These are phyloP conservation scores for Ustilago tritici DNA, from an alignment of 1,284 basidiomycete genomes.

Conservation along the genomic window DNA sequence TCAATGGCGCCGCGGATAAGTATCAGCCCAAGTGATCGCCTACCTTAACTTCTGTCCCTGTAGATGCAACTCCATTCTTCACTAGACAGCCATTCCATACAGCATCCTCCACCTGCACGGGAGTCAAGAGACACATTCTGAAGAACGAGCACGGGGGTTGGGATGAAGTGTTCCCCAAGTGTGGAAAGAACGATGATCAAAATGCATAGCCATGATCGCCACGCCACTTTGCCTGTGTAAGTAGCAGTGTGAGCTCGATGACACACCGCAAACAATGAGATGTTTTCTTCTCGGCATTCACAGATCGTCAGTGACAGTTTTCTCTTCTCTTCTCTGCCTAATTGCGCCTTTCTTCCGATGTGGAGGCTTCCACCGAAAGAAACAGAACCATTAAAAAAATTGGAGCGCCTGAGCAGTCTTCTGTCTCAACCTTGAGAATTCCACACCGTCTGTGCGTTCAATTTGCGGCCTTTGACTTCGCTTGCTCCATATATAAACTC, in stretches of 20 bases:
- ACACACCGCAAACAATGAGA: conserved; percentile 6
- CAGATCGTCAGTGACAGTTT: not conserved
- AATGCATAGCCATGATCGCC: conserved; percentile 1
- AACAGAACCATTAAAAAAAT: not conserved
- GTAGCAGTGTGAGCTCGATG: conserved; percentile 2
- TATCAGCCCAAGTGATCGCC: conserved; percentile 44
- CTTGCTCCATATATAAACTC: too few relatives aligned
- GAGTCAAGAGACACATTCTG: not conserved
- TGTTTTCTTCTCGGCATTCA: conserved; percentile 1
- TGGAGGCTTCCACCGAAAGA: not conserved
- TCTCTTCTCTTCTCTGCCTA: not conserved
- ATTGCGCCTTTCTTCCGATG: not conserved
- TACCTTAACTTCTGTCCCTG: not conserved
- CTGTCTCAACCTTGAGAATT: not conserved
- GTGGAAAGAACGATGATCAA: not conserved
- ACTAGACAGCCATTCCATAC: not conserved
- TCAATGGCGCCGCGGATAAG: conserved; percentile 50
- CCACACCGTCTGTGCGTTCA: not conserved
- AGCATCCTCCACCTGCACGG: not conserved
- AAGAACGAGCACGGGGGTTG: not conserved
- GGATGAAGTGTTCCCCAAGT: not conserved
- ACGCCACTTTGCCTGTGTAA: not conserved
- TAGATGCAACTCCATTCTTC: not conserved
- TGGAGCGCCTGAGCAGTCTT: not conserved
- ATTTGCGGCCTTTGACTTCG: too few relatives aligned